phyloP scores from a whole-genome alignment of 2,329 filamentous ascomycete genomes.

The Alternaria gansuensis region DNA sequence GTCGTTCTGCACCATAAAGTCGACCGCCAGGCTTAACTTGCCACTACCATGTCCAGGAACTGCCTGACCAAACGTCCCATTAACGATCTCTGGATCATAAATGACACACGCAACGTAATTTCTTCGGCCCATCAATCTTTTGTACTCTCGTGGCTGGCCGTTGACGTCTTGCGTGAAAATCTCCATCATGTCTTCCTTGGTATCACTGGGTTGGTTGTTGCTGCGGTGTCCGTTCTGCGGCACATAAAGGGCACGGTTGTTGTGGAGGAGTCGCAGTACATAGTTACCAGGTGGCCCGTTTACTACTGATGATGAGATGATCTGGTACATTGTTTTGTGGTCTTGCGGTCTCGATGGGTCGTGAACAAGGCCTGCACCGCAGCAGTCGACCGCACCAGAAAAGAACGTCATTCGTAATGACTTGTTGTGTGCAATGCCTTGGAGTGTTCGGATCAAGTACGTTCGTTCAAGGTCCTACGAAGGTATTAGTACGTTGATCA shows the following conservation, averaged over 20 bases:
- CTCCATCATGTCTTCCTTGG: conserved; percentile 99
- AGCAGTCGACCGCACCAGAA: conserved; percentile 89
- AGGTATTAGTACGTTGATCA: conserved; percentile 17
- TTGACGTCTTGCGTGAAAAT: conserved; percentile 95
- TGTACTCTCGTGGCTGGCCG: conserved; percentile 81
- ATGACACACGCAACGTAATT: conserved; percentile 96
- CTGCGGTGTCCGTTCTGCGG: conserved; percentile 83
- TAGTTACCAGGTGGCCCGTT: conserved; percentile 86
- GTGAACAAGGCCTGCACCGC: conserved; percentile 91
- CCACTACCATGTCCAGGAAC: conserved; percentile 54
- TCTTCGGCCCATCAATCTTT: conserved; percentile 89
- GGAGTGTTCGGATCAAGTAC: conserved; percentile 93
- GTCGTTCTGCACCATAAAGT: conserved; percentile 97
- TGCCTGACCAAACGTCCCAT: conserved; percentile 55
- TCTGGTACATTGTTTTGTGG: conserved; percentile 99
- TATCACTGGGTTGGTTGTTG: conserved; percentile 79
- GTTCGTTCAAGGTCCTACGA: conserved; percentile 86
- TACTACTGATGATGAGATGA: conserved; percentile 92
- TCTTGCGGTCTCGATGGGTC: conserved; percentile 90
- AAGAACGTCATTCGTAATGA: conserved; percentile 96
- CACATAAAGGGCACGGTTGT: conserved; percentile 89
- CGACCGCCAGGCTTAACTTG: conserved; percentile 83
- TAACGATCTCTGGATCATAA: conserved; percentile 84
- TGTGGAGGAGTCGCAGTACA: conserved; percentile 93
- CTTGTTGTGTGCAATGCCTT: conserved; percentile 95